Evolutionary conservation across 768 basidiomycete genomes (phyloP), one percentile per base, ranked within the genome.

Genomic region (Rhodotorula taiwanensis): DNA sequence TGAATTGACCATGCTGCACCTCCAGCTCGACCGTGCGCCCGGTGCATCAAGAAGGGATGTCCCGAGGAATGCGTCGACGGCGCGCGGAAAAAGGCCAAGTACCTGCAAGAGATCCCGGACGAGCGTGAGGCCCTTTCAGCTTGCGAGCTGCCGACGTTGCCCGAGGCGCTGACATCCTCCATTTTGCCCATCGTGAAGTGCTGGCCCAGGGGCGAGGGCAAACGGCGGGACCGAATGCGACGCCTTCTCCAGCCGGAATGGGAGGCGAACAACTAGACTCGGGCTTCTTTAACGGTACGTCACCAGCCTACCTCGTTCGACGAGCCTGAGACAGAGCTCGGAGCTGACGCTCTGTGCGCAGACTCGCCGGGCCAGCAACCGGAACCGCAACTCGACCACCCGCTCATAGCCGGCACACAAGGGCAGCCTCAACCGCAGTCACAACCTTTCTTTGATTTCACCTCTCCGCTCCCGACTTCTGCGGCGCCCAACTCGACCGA

Each of bases 21-120:
- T 20, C 28, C 73, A 98, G 94, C 89, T 52, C 87, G 95, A 57
- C 95, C 95, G 31, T 99, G 95, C 78, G 88, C 89, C 69, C 84
- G 95, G 45, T 99, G 95, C 74, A 81, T 91, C 55, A 97, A 94
- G 78, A 90, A 93, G 60, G 91, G 91, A 30, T 86, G 93, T 71
- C 87, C 85, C 2, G 82, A 83, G 56, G 85, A 83, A 57, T 99
- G 95, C 73, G 85, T 87, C 23, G 95, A 99, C 74, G 95, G 95
- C 3, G 87, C 88, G 67, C 84, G 95, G 72, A 99, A 99, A 78
- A 97, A 97, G 77, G 94, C 95, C 15, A 97, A 98, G 74, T 99
- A 98, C 76, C 83, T 99, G 21, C 79, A 94, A 60, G 90, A 94
- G 75, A 89, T 93, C 45, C 88, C 89, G 50, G 93, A 98, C 75